Conservation (phyloP, 371 early-diverging fungal species). For the Chytridiales sp. region DNA sequence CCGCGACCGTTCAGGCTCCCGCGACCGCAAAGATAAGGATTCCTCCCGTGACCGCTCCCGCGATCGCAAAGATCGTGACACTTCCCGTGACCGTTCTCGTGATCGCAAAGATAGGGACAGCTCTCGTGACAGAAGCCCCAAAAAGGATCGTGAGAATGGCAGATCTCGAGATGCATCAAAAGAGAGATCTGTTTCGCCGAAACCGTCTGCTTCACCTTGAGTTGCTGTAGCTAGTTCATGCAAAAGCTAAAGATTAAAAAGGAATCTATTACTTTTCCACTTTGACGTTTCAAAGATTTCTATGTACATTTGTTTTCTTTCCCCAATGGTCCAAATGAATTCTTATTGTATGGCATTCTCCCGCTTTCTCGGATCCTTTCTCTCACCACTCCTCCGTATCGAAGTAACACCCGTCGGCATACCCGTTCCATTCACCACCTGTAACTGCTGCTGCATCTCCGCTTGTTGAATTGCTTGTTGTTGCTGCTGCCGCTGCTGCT, state of each 20-base stretch:
- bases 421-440: no score
- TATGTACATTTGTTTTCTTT: constrained; percentile 20
- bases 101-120: constrained; percentile 4
- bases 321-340: constrained; percentile 32
- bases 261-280: constrained; percentile 9
- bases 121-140: neutral
- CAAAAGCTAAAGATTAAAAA: neutral
- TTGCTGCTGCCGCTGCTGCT: no score
- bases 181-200: no score
- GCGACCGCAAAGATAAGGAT: constrained; percentile 3
- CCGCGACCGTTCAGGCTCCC: constrained; percentile 1
- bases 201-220: no score
- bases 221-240: neutral
- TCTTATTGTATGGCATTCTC: no score
- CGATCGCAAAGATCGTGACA: neutral
- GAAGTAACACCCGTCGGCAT: no score
- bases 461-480: no score
- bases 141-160: neutral
- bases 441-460: no score
- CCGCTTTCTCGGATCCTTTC: no score
- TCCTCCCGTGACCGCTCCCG: no score
- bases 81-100: neutral
- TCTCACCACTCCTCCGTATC: no score
- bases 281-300: constrained; percentile 31
- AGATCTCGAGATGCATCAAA: neutral